Percentiles rank a stretch among this genome's conserved stretches.
phyloP scores from a whole-genome alignment of 1,284 basidiomycete genomes.

The Blastosporella zonata region DNA sequence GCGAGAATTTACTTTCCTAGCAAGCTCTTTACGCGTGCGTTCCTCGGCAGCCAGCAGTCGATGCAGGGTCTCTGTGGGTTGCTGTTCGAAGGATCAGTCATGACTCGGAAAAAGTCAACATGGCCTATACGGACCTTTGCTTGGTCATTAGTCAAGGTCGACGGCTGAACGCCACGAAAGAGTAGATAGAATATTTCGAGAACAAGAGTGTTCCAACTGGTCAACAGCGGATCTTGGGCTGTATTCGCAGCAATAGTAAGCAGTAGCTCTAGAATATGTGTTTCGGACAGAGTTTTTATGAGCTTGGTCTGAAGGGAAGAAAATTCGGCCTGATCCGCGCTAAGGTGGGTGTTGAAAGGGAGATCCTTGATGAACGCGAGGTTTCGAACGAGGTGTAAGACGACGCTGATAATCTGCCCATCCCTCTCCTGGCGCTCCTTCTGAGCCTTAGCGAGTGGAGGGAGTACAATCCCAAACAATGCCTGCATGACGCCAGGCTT shows the following conservation, averaged over 20 bases:
- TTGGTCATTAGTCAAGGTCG: constrained; percentile 63
- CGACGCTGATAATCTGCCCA: constrained; percentile 80
- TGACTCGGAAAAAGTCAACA: constrained; percentile 7
- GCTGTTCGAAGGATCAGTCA: constrained; percentile 34
- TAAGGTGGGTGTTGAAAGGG: constrained; percentile 62
- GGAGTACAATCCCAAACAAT: constrained; percentile 66
- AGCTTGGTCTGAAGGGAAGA: constrained; percentile 77
- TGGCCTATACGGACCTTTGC: constrained; percentile 48
- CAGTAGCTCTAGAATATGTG: constrained; percentile 75
- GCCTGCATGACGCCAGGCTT: constrained; percentile 65
- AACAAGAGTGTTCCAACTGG: constrained; percentile 81
- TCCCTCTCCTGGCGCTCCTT: constrained; percentile 77
- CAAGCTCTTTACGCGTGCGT: constrained; percentile 52
- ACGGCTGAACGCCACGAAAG: constrained; percentile 73
- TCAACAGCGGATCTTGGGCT: constrained; percentile 69
- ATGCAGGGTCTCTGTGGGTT: constrained; percentile 67
- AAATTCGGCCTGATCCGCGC: constrained; percentile 73
- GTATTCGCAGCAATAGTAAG: constrained; percentile 81
- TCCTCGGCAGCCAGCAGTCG: constrained; percentile 74
- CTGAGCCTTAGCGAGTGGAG: constrained; percentile 59
- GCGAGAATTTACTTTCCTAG: constrained; percentile 68
- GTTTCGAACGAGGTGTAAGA: constrained; percentile 89
- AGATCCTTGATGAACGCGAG: constrained; percentile 87
- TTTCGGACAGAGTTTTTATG: constrained; percentile 67
- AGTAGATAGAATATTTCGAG: constrained; percentile 90